phyloP scores from a whole-genome alignment of 768 basidiomycete species.

The Pholiota conissans region DNA sequence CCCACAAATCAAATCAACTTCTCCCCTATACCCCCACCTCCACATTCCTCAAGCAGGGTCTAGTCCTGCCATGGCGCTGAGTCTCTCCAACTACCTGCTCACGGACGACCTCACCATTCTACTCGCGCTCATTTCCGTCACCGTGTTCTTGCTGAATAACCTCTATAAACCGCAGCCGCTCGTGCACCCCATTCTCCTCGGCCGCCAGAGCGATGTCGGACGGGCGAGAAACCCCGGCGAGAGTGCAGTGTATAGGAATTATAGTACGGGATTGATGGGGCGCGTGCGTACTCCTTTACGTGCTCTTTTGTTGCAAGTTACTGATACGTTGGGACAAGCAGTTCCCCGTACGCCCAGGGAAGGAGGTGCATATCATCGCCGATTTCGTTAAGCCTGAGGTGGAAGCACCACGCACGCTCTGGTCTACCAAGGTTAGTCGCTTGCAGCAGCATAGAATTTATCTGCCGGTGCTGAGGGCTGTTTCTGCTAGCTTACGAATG shows the following conservation, averaged over 20 bases:
- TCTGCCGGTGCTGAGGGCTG: background rate
- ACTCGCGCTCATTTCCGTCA: conserved; percentile 71
- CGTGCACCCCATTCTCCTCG: conserved; percentile 92
- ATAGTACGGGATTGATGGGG: conserved; percentile 81
- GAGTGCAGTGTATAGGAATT: conserved; percentile 89
- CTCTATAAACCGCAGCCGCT: conserved; percentile 81
- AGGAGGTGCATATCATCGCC: conserved; percentile 64
- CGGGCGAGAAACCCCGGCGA: conserved; percentile 78
- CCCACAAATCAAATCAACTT: background rate
- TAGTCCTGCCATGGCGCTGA: conserved; percentile 32
- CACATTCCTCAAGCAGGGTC: no score
- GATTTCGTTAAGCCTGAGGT: conserved; percentile 70
- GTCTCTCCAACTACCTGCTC: conserved; percentile 57
- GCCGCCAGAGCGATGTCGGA: conserved; percentile 87
- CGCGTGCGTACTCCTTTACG: conserved; percentile 64
- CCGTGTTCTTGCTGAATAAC: conserved; percentile 75
- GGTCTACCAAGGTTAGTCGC: conserved; percentile 78
- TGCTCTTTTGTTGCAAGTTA: no score
- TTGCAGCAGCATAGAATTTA: conserved; percentile 8
- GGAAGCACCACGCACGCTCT: conserved; percentile 70
- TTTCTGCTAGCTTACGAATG: conserved; percentile 65
- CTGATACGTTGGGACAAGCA: no score
- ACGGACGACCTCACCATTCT: conserved; percentile 82
- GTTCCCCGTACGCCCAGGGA: conserved; percentile 74
- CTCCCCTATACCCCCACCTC: background rate